Conservation (phyloP, 495 filamentous ascomycete species). For the Daldinia childiae region DNA sequence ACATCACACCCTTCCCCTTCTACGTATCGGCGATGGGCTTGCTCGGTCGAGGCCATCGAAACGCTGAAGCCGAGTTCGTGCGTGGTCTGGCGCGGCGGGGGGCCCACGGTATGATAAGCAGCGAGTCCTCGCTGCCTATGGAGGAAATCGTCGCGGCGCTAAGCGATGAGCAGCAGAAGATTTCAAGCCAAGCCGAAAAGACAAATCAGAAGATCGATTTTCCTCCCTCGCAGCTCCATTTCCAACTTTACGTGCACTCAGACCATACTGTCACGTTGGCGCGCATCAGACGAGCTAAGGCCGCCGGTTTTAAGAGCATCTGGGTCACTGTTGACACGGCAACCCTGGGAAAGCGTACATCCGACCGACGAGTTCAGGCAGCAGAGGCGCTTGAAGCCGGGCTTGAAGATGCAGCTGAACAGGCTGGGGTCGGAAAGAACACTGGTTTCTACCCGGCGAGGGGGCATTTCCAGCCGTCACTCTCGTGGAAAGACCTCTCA, state of each 20-base stretch:
- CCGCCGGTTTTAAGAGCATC: constrained; percentile 63
- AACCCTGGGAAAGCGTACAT: constrained; percentile 65
- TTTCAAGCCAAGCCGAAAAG: constrained; percentile 50
- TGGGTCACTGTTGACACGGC: constrained; percentile 73
- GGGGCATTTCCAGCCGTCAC: constrained; percentile 70
- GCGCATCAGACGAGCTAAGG: constrained; percentile 69
- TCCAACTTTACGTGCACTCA: constrained; percentile 75
- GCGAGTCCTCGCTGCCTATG: constrained; percentile 51
- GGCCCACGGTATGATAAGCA: constrained; percentile 52
- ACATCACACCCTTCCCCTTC: constrained; percentile 75
- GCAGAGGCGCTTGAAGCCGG: constrained; percentile 58
- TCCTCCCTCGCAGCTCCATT: constrained; percentile 59
- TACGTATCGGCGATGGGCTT: constrained; percentile 84
- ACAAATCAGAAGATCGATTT: constrained; percentile 42
- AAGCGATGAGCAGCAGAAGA: constrained; percentile 32
- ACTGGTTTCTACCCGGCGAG: constrained; percentile 47
- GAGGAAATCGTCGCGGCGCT: constrained; percentile 53
- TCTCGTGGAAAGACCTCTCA: constrained; percentile 87
- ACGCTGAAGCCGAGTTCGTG: constrained; percentile 78
- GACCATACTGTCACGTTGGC: constrained; percentile 68
- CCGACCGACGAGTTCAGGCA: constrained; percentile 60
- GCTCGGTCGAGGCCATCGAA: constrained; percentile 68
- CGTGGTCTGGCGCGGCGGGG: constrained; percentile 45
- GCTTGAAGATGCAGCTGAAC: constrained; percentile 40
- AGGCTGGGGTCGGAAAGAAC: constrained; percentile 36